These are phyloP conservation scores for Acanthochlamys bracteata DNA, from an alignment of 106 monocot genomes.

Conservation along the genomic window DNA sequence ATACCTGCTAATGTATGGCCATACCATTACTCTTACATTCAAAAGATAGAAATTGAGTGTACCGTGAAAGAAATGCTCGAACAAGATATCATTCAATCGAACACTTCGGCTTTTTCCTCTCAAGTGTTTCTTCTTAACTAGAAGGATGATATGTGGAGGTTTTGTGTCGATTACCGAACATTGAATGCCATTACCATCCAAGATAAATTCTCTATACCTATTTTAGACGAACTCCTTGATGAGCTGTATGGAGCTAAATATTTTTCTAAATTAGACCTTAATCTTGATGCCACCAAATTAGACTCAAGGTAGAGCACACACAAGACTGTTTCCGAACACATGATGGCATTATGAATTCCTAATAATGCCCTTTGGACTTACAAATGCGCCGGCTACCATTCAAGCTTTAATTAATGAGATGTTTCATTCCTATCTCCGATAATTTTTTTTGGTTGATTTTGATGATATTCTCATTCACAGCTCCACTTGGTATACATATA, in stretches of 20 bases:
- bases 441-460: not conserved
- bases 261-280: slow-evolving; percentile 1
- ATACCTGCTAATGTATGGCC: not conserved
- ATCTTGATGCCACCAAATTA: not conserved
- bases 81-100: not conserved
- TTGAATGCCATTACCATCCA: slow-evolving; percentile 3
- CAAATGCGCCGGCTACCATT: not conserved
- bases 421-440: not conserved
- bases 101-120: not conserved
- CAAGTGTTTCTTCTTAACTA: slow-evolving; percentile 4
- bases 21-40: slow-evolving; percentile 5
- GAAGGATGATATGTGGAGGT: slow-evolving; percentile 4
- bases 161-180: slow-evolving; percentile 7
- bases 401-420: not conserved
- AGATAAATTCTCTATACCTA: not conserved
- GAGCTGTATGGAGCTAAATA: not conserved
- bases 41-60: slow-evolving; percentile 5
- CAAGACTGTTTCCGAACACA: slow-evolving; percentile 2
- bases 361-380: not conserved
- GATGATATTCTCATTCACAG: not conserved
- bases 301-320: not conserved
- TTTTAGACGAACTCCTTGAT: not conserved
- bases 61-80: not conserved
- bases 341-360: slow-evolving; percentile 4
- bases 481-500: not conserved